Evolutionary conservation across 2,329 filamentous ascomycete genomes (phyloP).

Genomic region (Xylaria sp.): DNA sequence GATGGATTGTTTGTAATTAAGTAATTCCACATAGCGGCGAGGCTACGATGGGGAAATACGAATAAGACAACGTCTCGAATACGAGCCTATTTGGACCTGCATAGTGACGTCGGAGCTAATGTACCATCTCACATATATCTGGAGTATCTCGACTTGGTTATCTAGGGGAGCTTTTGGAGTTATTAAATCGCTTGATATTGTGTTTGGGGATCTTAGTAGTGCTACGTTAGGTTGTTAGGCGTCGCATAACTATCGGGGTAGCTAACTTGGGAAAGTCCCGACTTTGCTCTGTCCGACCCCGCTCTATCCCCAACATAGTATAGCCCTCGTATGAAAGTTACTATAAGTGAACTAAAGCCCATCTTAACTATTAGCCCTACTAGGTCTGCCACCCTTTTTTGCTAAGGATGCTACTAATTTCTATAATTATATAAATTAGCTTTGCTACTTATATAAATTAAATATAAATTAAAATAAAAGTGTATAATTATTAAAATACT

Average conservation of each 20-base stretch:
- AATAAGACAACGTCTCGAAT: not conserved
- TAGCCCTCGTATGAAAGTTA: not conserved
- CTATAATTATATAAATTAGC: too few species aligned
- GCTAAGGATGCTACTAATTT: too few species aligned
- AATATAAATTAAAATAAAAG: too few species aligned
- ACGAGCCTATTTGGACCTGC: constrained; percentile 3
- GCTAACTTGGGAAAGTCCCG: constrained; percentile 33
- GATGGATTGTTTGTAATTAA: not conserved
- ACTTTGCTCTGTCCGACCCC: constrained; percentile 9
- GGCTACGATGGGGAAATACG: not conserved
- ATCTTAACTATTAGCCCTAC: too few species aligned
- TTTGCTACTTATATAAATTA: too few species aligned
- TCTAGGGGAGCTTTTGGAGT: constrained; percentile 1
- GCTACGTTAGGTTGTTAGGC: not conserved
- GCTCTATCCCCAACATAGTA: constrained; percentile 6
- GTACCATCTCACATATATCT: not conserved
- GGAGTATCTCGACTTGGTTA: not conserved
- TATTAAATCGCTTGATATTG: not conserved
- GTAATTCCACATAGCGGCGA: not conserved
- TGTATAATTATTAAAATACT: too few species aligned
- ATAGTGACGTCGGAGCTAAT: constrained; percentile 1
- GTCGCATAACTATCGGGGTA: constrained; percentile 22
- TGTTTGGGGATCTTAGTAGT: not conserved
- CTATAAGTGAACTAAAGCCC: constrained; percentile 13
- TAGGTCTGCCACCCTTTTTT: too few species aligned